Evolutionary conservation across 2,329 filamentous ascomycete species (phyloP).

Genomic region (Talaromyces rugulosus): DNA sequence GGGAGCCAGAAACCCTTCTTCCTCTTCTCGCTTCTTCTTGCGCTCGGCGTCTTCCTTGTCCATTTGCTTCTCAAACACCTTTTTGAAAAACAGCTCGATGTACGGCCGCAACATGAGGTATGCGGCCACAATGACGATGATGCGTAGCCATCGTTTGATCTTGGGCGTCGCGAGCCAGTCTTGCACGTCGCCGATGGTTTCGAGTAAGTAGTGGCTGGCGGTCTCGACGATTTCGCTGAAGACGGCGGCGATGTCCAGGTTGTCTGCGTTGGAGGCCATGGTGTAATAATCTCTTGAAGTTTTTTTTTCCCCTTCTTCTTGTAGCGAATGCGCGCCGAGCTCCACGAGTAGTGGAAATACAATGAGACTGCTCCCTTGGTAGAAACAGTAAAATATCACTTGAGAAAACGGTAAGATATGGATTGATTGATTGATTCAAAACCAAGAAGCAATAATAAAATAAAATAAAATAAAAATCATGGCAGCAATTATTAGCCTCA

Average conservation of each 20-base stretch:
- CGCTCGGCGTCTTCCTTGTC: constrained; percentile 56
- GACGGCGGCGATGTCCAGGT: constrained; percentile 1
- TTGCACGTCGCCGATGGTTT: constrained; percentile 29
- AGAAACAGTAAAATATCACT: too few species aligned
- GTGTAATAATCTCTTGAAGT: background rate
- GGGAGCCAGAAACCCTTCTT: constrained; percentile 35
- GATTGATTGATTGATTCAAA: background rate
- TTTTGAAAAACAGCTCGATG: constrained; percentile 57
- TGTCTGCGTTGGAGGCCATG: constrained; percentile 8
- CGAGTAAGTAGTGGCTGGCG: constrained; percentile 16
- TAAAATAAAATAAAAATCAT: background rate
- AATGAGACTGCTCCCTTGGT: background rate
- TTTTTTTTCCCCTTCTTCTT: background rate
- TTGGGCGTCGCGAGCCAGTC: constrained; percentile 34
- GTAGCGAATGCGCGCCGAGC: background rate
- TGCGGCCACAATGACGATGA: constrained; percentile 65
- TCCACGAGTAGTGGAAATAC: background rate
- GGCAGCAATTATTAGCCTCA: background rate
- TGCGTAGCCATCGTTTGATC: constrained; percentile 51
- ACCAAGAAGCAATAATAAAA: background rate
- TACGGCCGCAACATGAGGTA: constrained; percentile 63
- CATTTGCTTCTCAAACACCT: constrained; percentile 42
- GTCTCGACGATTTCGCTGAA: constrained; percentile 14
- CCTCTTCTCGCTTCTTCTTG: constrained; percentile 56
- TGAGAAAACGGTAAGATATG: too few species aligned